A percentile compares a stretch with the other conserved stretches of the same genome.
These are phyloP conservation scores for Suillus occidentalis DNA, from an alignment of 768 basidiomycete species.

Conservation along the genomic window DNA sequence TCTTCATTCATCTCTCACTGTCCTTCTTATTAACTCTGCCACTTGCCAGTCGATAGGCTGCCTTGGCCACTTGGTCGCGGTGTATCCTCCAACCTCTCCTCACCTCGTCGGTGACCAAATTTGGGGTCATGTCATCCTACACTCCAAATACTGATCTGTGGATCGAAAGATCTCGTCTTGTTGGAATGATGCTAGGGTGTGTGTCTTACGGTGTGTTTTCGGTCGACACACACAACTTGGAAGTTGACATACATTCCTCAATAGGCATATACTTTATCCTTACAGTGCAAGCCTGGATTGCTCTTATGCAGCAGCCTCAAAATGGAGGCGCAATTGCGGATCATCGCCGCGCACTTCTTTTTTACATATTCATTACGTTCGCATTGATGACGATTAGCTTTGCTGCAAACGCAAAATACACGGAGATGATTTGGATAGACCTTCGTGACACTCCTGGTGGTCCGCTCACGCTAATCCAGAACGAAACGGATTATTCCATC, in stretches of 20 bases:
- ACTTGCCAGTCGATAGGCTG: neutral
- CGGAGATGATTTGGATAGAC: conserved; percentile 34
- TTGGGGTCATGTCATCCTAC: conserved; percentile 19
- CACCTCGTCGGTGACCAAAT: neutral
- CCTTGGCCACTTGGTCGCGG: neutral
- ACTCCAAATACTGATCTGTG: conserved; percentile 21
- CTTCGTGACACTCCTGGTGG: conserved; percentile 18
- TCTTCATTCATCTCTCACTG: neutral
- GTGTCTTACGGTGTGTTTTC: conserved; percentile 23
- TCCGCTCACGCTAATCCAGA: conserved; percentile 16
- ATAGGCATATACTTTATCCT: conserved; percentile 23
- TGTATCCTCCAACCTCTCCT: neutral
- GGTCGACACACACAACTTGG: neutral
- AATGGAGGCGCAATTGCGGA: neutral
- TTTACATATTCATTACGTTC: conserved; percentile 28
- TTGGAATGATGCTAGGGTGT: conserved; percentile 19
- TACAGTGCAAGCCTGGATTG: conserved; percentile 17
- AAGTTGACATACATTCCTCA: neutral
- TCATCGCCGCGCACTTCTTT: conserved; percentile 13
- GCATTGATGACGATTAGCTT: conserved; percentile 27
- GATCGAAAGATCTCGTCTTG: conserved; percentile 27
- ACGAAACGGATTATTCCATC: conserved; percentile 19
- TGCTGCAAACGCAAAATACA: conserved; percentile 28
- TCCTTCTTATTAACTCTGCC: neutral
- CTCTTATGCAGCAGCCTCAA: conserved; percentile 11